phyloP scores from a whole-genome alignment of 805 yeast species.

The Brettanomyces sp. region DNA sequence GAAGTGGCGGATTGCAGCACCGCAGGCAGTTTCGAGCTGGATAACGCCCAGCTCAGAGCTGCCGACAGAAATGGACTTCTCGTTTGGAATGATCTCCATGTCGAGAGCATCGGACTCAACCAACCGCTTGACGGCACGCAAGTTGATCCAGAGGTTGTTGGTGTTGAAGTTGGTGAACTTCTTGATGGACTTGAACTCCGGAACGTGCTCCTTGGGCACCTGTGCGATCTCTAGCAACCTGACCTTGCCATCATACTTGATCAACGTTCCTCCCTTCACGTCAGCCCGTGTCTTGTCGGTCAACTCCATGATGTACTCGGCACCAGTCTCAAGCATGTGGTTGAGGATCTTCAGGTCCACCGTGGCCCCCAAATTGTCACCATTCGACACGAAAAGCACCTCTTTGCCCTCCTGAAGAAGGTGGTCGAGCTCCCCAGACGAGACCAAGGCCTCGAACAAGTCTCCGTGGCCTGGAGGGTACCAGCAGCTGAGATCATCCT shows the following conservation, averaged over 20 bases:
- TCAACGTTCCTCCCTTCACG: slow-evolving; percentile 98
- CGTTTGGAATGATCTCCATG: slow-evolving; percentile 94
- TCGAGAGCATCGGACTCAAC: slow-evolving; percentile 75
- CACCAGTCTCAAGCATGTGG: slow-evolving; percentile 85
- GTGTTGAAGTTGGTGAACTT: slow-evolving; percentile 98
- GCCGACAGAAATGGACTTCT: slow-evolving; percentile 73
- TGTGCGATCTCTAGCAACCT: slow-evolving; percentile 94
- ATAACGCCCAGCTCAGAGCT: slow-evolving; percentile 72
- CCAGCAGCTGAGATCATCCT: slow-evolving; percentile 81
- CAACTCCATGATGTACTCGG: slow-evolving; percentile 97
- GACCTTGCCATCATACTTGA: slow-evolving; percentile 90
- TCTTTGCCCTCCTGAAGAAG: slow-evolving; percentile 91
- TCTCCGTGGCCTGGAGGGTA: slow-evolving; percentile 99
- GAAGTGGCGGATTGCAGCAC: slow-evolving; percentile 97
- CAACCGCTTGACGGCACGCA: slow-evolving; percentile 87
- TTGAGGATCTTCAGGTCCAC: slow-evolving; percentile 84
- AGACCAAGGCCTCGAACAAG: slow-evolving; percentile 79
- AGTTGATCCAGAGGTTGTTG: slow-evolving; percentile 94
- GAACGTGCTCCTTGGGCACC: slow-evolving; percentile 97
- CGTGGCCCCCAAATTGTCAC: slow-evolving; percentile 98
- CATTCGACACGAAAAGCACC: slow-evolving; percentile 89
- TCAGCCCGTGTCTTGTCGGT: slow-evolving; percentile 99
- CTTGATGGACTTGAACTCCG: slow-evolving; percentile 95
- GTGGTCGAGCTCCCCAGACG: slow-evolving; percentile 87
- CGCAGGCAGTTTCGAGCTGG: slow-evolving; percentile 97